phyloP scores from a whole-genome alignment of 208 protist species.

The Trichomonas vaginalis region DNA sequence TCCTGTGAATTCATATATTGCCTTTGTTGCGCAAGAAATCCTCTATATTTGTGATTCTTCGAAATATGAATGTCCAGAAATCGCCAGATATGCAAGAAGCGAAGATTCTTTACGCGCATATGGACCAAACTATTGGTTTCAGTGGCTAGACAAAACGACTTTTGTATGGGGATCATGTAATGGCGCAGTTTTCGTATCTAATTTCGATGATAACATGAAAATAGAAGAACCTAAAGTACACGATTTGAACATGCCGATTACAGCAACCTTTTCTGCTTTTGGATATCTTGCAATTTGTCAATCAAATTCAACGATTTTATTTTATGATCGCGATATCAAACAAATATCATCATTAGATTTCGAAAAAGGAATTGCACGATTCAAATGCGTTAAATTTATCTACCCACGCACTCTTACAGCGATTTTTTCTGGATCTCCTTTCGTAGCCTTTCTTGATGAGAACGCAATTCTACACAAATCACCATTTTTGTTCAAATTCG shows the following conservation, averaged over 20 bases:
- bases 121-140: background rate
- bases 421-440: background rate
- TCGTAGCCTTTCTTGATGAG: background rate
- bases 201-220: background rate
- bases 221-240: background rate
- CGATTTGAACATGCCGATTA: background rate
- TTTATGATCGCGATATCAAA: background rate
- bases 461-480: background rate
- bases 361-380: background rate
- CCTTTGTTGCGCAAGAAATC: background rate
- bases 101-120: background rate
- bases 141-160: background rate
- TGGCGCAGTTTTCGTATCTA: background rate
- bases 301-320: background rate
- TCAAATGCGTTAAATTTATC: background rate
- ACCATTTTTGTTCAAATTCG: background rate
- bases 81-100: background rate
- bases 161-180: background rate
- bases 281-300: background rate
- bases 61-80: background rate
- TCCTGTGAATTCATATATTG: background rate
- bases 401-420: background rate
- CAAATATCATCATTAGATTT: background rate
- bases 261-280: background rate
- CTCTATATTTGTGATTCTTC: background rate